These are phyloP conservation scores for Prunus fruticosa DNA, from an alignment of 306 rosid genomes.

Conservation along the genomic window DNA sequence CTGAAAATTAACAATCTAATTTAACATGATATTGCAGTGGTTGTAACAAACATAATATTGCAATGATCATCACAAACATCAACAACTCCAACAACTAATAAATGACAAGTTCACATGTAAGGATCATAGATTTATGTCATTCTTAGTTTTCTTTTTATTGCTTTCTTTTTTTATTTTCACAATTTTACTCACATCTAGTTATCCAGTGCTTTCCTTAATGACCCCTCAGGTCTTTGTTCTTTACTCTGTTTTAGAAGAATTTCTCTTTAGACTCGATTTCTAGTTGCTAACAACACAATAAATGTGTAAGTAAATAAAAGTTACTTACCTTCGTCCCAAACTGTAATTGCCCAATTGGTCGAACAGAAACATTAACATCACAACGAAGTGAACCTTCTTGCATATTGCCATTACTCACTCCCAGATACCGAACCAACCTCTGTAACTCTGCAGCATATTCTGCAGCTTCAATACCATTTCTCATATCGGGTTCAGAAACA, in stretches of 20 bases:
- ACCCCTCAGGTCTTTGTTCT: not conserved
- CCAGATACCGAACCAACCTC: constrained; percentile 88
- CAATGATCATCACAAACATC: not conserved
- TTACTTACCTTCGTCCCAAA: constrained; percentile 78
- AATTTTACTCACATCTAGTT: not conserved
- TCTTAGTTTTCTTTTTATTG: not conserved
- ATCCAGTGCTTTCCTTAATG: not conserved
- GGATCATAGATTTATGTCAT: not conserved
- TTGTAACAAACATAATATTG: not conserved
- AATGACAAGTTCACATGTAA: not conserved
- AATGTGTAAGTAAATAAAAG: not conserved
- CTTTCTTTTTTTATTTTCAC: no score
- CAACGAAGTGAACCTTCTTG: constrained; percentile 98
- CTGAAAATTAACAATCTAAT: not conserved
- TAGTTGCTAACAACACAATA: constrained; percentile 3
- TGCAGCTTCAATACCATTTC: constrained; percentile 94
- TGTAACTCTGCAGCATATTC: constrained; percentile 94
- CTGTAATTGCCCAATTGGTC: constrained; percentile 74
- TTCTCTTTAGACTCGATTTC: not conserved
- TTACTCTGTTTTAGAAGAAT: not conserved
- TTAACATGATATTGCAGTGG: not conserved
- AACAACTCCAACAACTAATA: not conserved
- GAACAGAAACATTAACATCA: constrained; percentile 86
- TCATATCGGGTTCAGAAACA: constrained; percentile 98
- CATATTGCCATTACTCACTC: constrained; percentile 96